A percentile compares a stretch with the other conserved stretches of the same genome.
Evolutionary conservation across 805 yeast species (phyloP).

Genomic region (Lipomyces sp.): DNA sequence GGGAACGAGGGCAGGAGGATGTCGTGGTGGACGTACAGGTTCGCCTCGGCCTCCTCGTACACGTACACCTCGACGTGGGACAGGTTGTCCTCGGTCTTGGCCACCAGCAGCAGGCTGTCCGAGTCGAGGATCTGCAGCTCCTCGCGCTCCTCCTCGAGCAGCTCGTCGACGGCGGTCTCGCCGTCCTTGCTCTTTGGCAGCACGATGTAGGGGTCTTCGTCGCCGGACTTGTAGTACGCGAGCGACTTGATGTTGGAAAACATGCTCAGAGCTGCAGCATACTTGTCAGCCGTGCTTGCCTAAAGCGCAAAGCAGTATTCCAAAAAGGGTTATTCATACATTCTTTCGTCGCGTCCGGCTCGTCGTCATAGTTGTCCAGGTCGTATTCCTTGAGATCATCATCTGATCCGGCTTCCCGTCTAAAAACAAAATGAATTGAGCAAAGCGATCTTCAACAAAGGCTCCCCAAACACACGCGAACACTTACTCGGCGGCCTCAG

Average conservation of each 20-base stretch:
- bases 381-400: slow-evolving; percentile 88
- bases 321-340: slow-evolving; percentile 42
- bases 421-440: too few relatives aligned
- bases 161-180: slow-evolving; percentile 41
- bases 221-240: slow-evolving; percentile 43
- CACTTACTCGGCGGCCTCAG: neutral
- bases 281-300: slow-evolving; percentile 36
- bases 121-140: slow-evolving; percentile 85
- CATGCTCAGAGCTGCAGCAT: slow-evolving; percentile 45
- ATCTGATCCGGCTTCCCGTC: slow-evolving; percentile 41
- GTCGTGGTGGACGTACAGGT: slow-evolving; percentile 92
- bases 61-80: slow-evolving; percentile 90
- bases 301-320: slow-evolving; percentile 40
- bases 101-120: slow-evolving; percentile 83
- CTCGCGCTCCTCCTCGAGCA: slow-evolving; percentile 64
- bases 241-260: slow-evolving; percentile 45
- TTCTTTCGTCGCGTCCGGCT: slow-evolving; percentile 49
- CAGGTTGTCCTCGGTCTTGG: slow-evolving; percentile 94
- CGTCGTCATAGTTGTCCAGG: slow-evolving; percentile 78
- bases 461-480: neutral
- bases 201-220: slow-evolving; percentile 58
- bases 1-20: slow-evolving; percentile 97
- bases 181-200: slow-evolving; percentile 52
- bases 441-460: too few relatives aligned
- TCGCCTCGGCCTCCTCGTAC: slow-evolving; percentile 84